Evolutionary conservation across 441 rosid species (phyloP), one percentile per base, ranked within the genome.

Genomic region (Bruguiera hainesii): DNA sequence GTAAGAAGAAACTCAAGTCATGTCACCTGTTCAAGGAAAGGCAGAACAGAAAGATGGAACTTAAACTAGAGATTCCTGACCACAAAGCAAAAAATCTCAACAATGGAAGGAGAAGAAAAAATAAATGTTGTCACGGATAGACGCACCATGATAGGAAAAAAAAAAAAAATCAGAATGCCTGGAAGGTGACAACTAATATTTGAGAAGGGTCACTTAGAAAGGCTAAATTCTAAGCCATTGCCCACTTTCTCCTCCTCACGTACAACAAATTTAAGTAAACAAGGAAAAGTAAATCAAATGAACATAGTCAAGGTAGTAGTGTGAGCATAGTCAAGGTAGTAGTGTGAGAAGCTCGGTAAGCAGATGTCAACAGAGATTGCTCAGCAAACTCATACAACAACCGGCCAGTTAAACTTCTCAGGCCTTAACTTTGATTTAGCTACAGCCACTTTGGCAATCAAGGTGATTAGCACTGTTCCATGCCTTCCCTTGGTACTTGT

Each of bases 271-370:
- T 26, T 42, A 31, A 11, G 30, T 19, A 13, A 20, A 23, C 0
- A 21, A 42, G 25, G 0, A 26, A 2, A 26, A 2, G 4, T 7
- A 20, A 0, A 19, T 48, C 48, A 35, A 28, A 0, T 26, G 5
- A 5, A 4, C 3, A 2, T 42, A 11, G 37, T 1, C 13, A 3
- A 11, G 1, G 39, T 20, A 6, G 26, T 26, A 26, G 26, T 26
- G 26, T 26, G 26, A 26, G 26, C 1, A 26, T 26, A 26, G 7
- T 5, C 10, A 1, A 28, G 4, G 50, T 35, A 26, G 5, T 39
- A 19, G 71, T 88, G 85, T 85, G 46, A 77, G 86, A 85, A 84
- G 82, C 73, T 88, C 90, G 93, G 90, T 88, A 86, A 88, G 93
- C 93, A 88, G 87, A 84, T 58, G 83, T 77, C 87, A 76, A 88